Conservation (phyloP, 495 filamentous ascomycete genomes). For the Neurospora sp. region DNA sequence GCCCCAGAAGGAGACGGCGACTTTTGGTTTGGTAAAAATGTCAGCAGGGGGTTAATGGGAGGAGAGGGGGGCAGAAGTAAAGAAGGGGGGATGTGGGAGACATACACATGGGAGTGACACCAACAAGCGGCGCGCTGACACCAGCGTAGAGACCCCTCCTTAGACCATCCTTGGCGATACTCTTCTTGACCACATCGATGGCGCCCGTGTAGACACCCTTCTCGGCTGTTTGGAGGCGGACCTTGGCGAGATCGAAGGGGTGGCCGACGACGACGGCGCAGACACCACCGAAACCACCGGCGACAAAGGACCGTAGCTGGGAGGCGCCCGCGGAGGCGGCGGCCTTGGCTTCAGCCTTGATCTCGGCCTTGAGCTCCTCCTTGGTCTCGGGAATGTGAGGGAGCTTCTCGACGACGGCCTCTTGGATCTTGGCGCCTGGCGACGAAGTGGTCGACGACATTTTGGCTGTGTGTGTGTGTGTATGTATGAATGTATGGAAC, state of each 20-base stretch:
- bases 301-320: slow-evolving; percentile 66
- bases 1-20: slow-evolving; percentile 98
- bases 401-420: slow-evolving; percentile 29
- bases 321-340: slow-evolving; percentile 35
- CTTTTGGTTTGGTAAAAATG: slow-evolving; percentile 30
- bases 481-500: background rate
- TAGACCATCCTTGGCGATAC: slow-evolving; percentile 77
- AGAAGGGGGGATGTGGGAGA: slow-evolving; percentile 7
- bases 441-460: slow-evolving; percentile 18
- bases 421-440: slow-evolving; percentile 28
- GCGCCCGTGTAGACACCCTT: slow-evolving; percentile 84
- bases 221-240: slow-evolving; percentile 91
- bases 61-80: background rate
- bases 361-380: slow-evolving; percentile 40
- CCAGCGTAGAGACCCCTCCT: slow-evolving; percentile 87
- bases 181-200: slow-evolving; percentile 83
- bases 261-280: slow-evolving; percentile 91
- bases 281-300: slow-evolving; percentile 86
- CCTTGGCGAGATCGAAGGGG: slow-evolving; percentile 96
- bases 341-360: slow-evolving; percentile 36
- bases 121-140: slow-evolving; percentile 86
- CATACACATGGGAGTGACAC: slow-evolving; percentile 98
- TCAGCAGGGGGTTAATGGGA: background rate
- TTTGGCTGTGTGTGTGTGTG: background rate
- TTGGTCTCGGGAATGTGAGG: slow-evolving; percentile 44